Conservation (phyloP, 495 filamentous ascomycete species). For the Penicillium fimorum region DNA sequence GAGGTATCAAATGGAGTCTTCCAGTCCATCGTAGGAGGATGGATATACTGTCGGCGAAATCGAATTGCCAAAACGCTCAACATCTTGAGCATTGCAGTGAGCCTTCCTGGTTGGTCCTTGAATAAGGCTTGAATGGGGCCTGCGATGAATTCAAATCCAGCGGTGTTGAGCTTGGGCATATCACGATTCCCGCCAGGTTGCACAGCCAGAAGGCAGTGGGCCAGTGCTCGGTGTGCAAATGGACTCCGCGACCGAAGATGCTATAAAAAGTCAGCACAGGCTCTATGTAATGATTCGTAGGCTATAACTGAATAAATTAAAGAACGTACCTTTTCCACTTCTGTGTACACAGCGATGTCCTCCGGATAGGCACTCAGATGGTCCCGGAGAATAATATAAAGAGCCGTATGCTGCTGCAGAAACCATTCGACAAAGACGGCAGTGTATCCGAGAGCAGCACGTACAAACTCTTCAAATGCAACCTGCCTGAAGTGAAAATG, state of each 20-base stretch:
- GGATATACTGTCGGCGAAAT: slow-evolving; percentile 38
- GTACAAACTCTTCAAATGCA: slow-evolving; percentile 43
- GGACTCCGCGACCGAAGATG: slow-evolving; percentile 38
- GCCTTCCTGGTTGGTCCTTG: slow-evolving; percentile 28
- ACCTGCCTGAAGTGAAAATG: slow-evolving; percentile 44
- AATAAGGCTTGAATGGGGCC: slow-evolving; percentile 41
- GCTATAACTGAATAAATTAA: too few species aligned
- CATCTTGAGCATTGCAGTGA: slow-evolving; percentile 36
- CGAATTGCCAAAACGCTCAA: slow-evolving; percentile 36
- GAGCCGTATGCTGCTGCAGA: slow-evolving; percentile 39
- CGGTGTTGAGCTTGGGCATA: slow-evolving; percentile 12
- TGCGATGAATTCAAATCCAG: slow-evolving; percentile 41
- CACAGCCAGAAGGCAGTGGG: slow-evolving; percentile 27
- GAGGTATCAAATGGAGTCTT: slow-evolving; percentile 29
- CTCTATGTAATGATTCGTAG: not conserved
- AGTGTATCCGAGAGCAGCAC: slow-evolving; percentile 39
- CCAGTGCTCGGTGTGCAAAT: slow-evolving; percentile 40
- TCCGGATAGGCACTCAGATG: slow-evolving; percentile 38
- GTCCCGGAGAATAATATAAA: slow-evolving; percentile 38
- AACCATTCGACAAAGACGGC: slow-evolving; percentile 41
- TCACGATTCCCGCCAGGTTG: slow-evolving; percentile 16
- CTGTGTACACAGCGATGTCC: slow-evolving; percentile 31
- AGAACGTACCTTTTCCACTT: slow-evolving; percentile 38
- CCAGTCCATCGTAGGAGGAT: slow-evolving; percentile 39
- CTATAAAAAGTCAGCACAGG: slow-evolving; percentile 16